Evolutionary conservation across 108 stramenopile genomes (phyloP).

Genomic region (Pseudonitzschia delicatissima): DNA sequence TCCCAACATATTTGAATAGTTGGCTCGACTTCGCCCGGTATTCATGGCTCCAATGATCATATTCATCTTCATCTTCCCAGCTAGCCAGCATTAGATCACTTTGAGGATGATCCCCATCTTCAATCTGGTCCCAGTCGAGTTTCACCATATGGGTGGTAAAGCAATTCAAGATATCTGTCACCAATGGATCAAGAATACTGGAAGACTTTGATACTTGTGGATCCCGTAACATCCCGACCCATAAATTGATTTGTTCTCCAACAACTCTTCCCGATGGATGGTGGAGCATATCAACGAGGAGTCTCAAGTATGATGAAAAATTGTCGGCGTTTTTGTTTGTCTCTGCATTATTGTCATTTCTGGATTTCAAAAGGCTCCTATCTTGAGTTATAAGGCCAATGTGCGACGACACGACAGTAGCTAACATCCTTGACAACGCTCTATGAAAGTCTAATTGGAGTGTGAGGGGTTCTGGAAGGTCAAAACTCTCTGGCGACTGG

Average conservation of each 20-base stretch:
- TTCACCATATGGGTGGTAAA: conserved; percentile 68
- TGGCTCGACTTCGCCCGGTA: conserved; percentile 73
- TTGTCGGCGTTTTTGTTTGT: conserved; percentile 29
- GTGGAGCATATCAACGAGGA: conserved; percentile 70
- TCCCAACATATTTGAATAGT: conserved; percentile 61
- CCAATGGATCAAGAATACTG: conserved; percentile 46
- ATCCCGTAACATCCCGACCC: conserved; percentile 73
- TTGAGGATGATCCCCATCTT: conserved; percentile 66
- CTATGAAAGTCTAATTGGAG: conserved; percentile 72
- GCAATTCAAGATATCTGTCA: conserved; percentile 45
- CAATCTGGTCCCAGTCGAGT: conserved; percentile 83
- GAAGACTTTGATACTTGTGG: conserved; percentile 62
- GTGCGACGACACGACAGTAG: conserved; percentile 63
- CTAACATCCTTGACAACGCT: conserved; percentile 60
- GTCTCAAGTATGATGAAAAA: conserved; percentile 51
- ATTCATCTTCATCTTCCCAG: conserved; percentile 82
- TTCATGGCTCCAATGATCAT: conserved; percentile 70
- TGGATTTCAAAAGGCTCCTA: conserved; percentile 50
- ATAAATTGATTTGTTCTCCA: conserved; percentile 70
- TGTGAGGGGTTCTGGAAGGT: conserved; percentile 41
- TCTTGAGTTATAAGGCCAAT: conserved; percentile 67
- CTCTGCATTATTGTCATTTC: conserved; percentile 35
- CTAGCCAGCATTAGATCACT: conserved; percentile 63
- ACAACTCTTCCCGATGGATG: conserved; percentile 79
- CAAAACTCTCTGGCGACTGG: conserved; percentile 23